Evolutionary conservation across 495 filamentous ascomycete genomes (phyloP).

Genomic region (Staphylotrichum longicolle): DNA sequence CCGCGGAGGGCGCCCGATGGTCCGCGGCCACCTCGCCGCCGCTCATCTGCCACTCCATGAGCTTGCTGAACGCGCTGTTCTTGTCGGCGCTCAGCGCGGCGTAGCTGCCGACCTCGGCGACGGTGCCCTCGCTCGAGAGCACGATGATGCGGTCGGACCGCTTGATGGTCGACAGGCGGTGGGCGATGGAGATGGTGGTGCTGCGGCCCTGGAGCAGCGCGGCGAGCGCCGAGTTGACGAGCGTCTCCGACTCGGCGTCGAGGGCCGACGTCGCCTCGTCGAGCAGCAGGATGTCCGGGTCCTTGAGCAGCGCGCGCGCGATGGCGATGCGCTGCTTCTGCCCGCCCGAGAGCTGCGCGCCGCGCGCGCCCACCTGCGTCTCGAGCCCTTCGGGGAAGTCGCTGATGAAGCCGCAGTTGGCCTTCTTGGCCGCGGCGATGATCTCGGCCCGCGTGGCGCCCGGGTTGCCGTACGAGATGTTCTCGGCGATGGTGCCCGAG

Average conservation of each 20-base stretch:
- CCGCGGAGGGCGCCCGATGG: conserved; percentile 20
- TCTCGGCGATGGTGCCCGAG: conserved; percentile 92
- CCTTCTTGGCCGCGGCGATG: conserved; percentile 79
- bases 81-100: conserved; percentile 66
- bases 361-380: conserved; percentile 87
- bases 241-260: conserved; percentile 95
- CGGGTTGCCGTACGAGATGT: conserved; percentile 91
- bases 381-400: conserved; percentile 97
- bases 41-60: conserved; percentile 99
- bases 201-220: conserved; percentile 79
- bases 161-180: conserved; percentile 94
- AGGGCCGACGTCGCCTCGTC: conserved; percentile 93
- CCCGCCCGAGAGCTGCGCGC: conserved; percentile 90
- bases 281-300: conserved; percentile 92
- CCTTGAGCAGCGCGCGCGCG: conserved; percentile 88
- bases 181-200: conserved; percentile 95
- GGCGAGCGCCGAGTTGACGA: conserved; percentile 85
- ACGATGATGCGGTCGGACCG: conserved; percentile 90
- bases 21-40: conserved; percentile 60
- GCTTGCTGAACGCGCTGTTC: conserved; percentile 80
- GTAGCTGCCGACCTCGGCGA: conserved; percentile 88
- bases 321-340: conserved; percentile 99
- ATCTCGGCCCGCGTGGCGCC: conserved; percentile 76
- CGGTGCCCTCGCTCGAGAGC: conserved; percentile 74
- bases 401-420: conserved; percentile 95